Evolutionary conservation across 1,139 yeast genomes (phyloP), one percentile per base, ranked within the genome.

Genomic region (Pichia kudriavzevii): DNA sequence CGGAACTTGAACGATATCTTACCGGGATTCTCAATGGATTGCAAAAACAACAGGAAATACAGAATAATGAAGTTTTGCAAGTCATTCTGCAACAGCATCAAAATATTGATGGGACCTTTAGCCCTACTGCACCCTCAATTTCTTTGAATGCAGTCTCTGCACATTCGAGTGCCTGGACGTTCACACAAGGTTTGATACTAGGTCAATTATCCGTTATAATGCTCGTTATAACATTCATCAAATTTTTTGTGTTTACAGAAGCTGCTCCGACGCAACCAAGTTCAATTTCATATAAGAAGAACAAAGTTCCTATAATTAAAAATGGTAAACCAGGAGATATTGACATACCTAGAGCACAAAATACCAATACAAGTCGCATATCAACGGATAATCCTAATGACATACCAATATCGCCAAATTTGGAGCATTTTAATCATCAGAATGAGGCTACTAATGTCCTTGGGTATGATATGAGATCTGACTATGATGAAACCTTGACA

Each of bases 201-300:
- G 98, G 98, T 1, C 97, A 91, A 58, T 53, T 84, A 28, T 80
- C 93, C 47, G 94, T 88, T 7, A 69, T 88, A 18, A 49, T 85
- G 1, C 72, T 85, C n/a, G 62, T 87, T 30, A 70, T 76, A 5
- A 67, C 84, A 26, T 83, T 87, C 53, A 77, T 88, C 41, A 78
- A 83, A 55, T 88, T 85, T 59, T 91, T 91, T 52, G 80, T 91
- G 2, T 91, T 91, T 58, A 84, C 94, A 26, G 96, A 87, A 43
- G 73, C 65, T 36, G 70, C 47, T 42, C 53, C 58, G 10, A 39
- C 47, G 2, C 43, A 50, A 14, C 45, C 56, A 12, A 36, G 53
- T 15, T 27, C 44, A 14, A 36, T 39, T 13, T n/a, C n/a, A n/a
- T 31, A 47, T 21, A 35, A 43, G n/a, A 49, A 51, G 32, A 45